phyloP scores from a whole-genome alignment of 306 rosid species.

The Biancaea sappan region DNA sequence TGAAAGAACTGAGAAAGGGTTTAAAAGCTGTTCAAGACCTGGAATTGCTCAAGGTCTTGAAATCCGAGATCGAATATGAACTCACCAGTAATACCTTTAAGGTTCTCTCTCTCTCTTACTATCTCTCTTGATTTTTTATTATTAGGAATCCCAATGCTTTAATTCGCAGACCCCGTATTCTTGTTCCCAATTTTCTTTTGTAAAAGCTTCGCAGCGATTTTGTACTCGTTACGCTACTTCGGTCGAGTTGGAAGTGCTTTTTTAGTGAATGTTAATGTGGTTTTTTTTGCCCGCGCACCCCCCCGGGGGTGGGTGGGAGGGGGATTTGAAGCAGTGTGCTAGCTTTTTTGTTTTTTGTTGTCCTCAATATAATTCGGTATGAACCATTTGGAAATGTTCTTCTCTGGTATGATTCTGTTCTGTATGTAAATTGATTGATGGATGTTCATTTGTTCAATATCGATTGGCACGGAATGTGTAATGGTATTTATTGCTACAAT shows the following conservation, averaged over 20 bases:
- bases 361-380: background rate
- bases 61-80: conserved; percentile 70
- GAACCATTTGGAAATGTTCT: background rate
- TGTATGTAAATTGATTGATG: background rate
- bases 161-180: background rate
- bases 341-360: background rate
- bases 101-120: conserved; percentile 52
- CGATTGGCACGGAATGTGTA: background rate
- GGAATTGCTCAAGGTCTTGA: conserved; percentile 58
- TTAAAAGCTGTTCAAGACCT: conserved; percentile 56
- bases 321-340: background rate
- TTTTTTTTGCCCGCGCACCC: too few species aligned
- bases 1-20: conserved; percentile 37
- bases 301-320: background rate
- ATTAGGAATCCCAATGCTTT: background rate
- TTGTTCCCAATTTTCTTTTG: background rate
- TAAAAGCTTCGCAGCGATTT: background rate
- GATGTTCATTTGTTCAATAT: background rate
- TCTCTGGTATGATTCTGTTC: background rate
- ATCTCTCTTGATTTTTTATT: background rate
- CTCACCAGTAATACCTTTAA: conserved; percentile 54
- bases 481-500: background rate
- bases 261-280: background rate
- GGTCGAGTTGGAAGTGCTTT: background rate
- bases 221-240: background rate